A percentile compares a stretch with the other conserved stretches of the same genome.
These are phyloP conservation scores for Claviceps digitariae DNA, from an alignment of 2,329 filamentous ascomycete species.

Conservation along the genomic window DNA sequence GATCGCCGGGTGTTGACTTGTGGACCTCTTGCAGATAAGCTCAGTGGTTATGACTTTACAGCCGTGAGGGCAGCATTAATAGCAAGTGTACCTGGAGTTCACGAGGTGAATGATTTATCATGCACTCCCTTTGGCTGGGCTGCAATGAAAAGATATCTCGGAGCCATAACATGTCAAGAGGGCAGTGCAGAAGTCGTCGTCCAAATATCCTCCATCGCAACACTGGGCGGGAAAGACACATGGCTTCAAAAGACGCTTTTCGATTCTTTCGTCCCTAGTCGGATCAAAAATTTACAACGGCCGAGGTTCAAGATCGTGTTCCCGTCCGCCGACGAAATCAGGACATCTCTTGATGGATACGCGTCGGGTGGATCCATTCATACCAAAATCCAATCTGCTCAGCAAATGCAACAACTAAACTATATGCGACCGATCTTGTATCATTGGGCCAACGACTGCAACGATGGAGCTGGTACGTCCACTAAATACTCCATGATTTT, in stretches of 20 bases:
- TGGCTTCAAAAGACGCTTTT: slow-evolving; percentile 61
- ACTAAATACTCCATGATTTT: not conserved
- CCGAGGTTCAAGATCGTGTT: slow-evolving; percentile 61
- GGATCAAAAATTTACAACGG: slow-evolving; percentile 11
- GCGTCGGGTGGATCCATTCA: slow-evolving; percentile 67
- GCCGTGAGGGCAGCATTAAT: slow-evolving; percentile 56
- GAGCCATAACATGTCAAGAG: slow-evolving; percentile 32
- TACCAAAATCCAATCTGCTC: slow-evolving; percentile 55
- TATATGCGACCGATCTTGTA: slow-evolving; percentile 59
- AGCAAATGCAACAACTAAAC: slow-evolving; percentile 60
- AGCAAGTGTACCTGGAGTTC: slow-evolving; percentile 63
- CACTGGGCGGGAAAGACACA: slow-evolving; percentile 53
- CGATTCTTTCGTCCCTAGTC: slow-evolving; percentile 26
- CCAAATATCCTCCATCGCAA: slow-evolving; percentile 73
- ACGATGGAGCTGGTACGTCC: slow-evolving; percentile 15
- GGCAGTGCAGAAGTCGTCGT: slow-evolving; percentile 36
- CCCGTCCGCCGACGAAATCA: slow-evolving; percentile 67
- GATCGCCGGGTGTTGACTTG: slow-evolving; percentile 42
- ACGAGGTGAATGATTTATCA: slow-evolving; percentile 33
- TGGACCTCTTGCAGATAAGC: slow-evolving; percentile 38
- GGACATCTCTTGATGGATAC: slow-evolving; percentile 66
- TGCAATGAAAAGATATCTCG: slow-evolving; percentile 47
- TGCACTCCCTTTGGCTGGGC: slow-evolving; percentile 65
- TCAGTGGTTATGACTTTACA: slow-evolving; percentile 56
- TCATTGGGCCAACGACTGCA: slow-evolving; percentile 58